Evolutionary conservation across 208 protist species (phyloP), one percentile per base, ranked within the genome.

Genomic region (Crithidia expoeki): DNA sequence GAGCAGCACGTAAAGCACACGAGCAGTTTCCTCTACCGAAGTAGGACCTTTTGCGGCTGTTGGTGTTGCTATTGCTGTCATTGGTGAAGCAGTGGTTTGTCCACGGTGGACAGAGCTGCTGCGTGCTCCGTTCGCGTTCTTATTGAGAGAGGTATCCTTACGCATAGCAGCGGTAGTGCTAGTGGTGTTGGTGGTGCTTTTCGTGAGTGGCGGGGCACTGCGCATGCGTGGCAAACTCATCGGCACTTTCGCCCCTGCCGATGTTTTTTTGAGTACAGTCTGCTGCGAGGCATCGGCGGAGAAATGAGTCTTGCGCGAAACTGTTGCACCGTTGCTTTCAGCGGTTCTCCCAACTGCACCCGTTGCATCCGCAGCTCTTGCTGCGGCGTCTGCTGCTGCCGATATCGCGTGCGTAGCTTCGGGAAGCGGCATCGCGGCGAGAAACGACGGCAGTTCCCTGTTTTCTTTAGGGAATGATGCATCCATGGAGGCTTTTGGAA

Each of bases 1-100:
- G n/a, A 96, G 59, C 30, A 96, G 73, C 32, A 87, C 76, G 46
- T 74, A 79, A 19, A 96, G 81, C 51, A 96, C 60, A 21, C 81
- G 63, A 12, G 80, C 89, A 73, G 55, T 85, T 74, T 51, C 76
- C 70, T 64, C 74, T 62, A 56, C 46, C 28, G 52, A 64, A 16
- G 34, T 12, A 12, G 57, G 47, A n/a, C 25, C 2, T 7, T 34
- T 46, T 7, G 59, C 21, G 0, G 57, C 56, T 10, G 51, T 10
- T 30, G 46, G 32, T 44, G 70, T 57, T 40, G 36, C 25, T 23
- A 36, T 47, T 33, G 52, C 59, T 40, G 36, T 21, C 34, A 36
- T 47, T 33, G 52, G 34, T 21, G 28, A 2, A 4, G 14, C 2
- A 0, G 7, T 7, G 19, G 9, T 27, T 2, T n/a, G 51, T 5